These are phyloP conservation scores for Trichosporon coremiiforme DNA, from an alignment of 1,284 basidiomycete species.

Conservation along the genomic window DNA sequence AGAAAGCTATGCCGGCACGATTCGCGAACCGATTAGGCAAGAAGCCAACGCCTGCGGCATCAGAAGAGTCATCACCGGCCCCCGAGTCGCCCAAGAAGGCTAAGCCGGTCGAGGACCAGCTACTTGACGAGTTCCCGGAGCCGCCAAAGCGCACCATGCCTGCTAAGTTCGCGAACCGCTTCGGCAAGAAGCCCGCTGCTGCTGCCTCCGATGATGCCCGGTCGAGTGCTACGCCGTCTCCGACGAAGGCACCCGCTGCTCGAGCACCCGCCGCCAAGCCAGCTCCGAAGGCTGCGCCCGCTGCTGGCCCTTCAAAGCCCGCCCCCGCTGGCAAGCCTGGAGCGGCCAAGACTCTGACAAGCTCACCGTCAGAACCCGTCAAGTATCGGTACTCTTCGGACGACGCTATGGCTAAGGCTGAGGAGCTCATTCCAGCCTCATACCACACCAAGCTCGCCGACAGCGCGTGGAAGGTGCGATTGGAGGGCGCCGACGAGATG, in stretches of 20 bases:
- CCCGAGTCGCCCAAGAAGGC: slow-evolving; percentile 40
- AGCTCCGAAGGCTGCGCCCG: slow-evolving; percentile 32
- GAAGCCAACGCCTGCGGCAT: slow-evolving; percentile 22
- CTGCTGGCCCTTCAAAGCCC: slow-evolving; percentile 47
- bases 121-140: slow-evolving; percentile 38
- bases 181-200: slow-evolving; percentile 15
- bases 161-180: slow-evolving; percentile 35
- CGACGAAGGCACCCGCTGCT: slow-evolving; percentile 42
- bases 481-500: slow-evolving; percentile 86
- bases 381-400: slow-evolving; percentile 90
- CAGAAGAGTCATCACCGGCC: not conserved
- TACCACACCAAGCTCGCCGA: slow-evolving; percentile 77
- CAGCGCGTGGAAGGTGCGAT: slow-evolving; percentile 87
- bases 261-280: slow-evolving; percentile 36
- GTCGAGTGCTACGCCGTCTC: slow-evolving; percentile 25
- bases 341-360: slow-evolving; percentile 62
- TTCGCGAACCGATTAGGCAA: slow-evolving; percentile 13
- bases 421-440: slow-evolving; percentile 71
- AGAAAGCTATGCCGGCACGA: slow-evolving; percentile 17
- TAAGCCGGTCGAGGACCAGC: slow-evolving; percentile 32
- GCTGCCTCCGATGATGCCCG: slow-evolving; percentile 15
- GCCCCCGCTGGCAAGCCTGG: slow-evolving; percentile 48
- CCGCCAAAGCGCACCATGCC: slow-evolving; percentile 39
- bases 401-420: slow-evolving; percentile 82
- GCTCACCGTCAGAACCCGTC: slow-evolving; percentile 69